These are phyloP conservation scores for Acanthamoeba divionensis DNA, from an alignment of 208 protist species.

Conservation along the genomic window DNA sequence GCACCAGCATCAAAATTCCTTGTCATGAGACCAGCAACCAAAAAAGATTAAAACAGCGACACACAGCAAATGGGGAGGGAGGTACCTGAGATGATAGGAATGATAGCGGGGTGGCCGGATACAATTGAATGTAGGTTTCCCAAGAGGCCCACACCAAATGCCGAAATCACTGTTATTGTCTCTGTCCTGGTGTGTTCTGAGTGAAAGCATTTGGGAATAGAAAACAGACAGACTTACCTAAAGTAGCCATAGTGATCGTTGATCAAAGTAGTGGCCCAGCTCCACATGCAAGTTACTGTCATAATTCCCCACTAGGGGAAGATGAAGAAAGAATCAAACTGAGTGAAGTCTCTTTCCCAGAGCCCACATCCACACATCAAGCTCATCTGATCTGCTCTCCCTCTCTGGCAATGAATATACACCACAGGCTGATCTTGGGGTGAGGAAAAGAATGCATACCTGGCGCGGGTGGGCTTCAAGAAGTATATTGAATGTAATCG, in stretches of 20 bases:
- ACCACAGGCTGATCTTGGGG: no score
- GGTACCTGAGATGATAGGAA: slow-evolving; percentile 2
- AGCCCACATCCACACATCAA: no score
- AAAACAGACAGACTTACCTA: not conserved
- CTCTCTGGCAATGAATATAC: no score
- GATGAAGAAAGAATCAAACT: no score
- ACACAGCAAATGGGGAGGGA: not conserved
- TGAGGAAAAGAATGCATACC: no score
- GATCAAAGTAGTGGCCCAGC: not conserved
- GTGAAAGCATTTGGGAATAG: no score
- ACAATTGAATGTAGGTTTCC: slow-evolving; percentile 15
- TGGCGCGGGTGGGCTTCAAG: not conserved
- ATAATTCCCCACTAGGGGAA: slow-evolving; percentile 25
- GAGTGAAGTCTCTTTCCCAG: no score
- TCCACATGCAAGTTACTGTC: not conserved
- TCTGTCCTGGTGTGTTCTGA: not conserved
- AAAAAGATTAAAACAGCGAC: not conserved
- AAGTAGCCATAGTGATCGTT: not conserved
- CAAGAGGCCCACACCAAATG: slow-evolving; percentile 6
- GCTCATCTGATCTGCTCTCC: no score
- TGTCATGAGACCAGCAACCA: no score
- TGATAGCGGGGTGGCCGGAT: slow-evolving; percentile 20
- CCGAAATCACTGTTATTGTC: not conserved
- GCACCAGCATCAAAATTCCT: slow-evolving; percentile 10
- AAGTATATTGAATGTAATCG: slow-evolving; percentile 32